Percentiles rank a stretch among this genome's conserved stretches.
phyloP scores from a whole-genome alignment of 2,329 filamentous ascomycete genomes.

The Torrubiella hemipterigena region DNA sequence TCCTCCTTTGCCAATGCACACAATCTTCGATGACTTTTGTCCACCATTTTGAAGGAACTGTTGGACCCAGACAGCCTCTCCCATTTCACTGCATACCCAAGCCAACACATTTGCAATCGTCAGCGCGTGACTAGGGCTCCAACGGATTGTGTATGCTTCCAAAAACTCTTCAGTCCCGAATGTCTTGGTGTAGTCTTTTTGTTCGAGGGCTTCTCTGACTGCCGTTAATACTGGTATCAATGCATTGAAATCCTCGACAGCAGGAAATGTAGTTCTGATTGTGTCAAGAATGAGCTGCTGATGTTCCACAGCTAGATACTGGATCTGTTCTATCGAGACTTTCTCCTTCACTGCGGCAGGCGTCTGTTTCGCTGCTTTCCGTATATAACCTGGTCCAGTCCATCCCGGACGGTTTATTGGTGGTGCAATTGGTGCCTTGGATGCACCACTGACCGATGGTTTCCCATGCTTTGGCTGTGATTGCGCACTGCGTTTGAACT shows the following conservation, averaged over 20 bases:
- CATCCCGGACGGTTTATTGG: slow-evolving; percentile 7
- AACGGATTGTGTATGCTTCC: slow-evolving; percentile 11
- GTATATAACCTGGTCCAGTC: slow-evolving; percentile 8
- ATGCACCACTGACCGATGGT: slow-evolving; percentile 8
- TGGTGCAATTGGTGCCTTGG: slow-evolving; percentile 7
- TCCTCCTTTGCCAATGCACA: slow-evolving; percentile 9
- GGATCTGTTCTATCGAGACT: slow-evolving; percentile 4
- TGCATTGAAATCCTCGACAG: slow-evolving; percentile 8
- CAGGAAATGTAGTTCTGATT: slow-evolving; percentile 9
- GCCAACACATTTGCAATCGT: slow-evolving; percentile 8
- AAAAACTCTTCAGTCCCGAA: slow-evolving; percentile 8
- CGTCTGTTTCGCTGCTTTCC: slow-evolving; percentile 3
- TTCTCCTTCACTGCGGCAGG: slow-evolving; percentile 6
- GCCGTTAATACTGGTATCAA: slow-evolving; percentile 7
- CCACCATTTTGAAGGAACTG: slow-evolving; percentile 3
- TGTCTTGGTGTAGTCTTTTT: slow-evolving; percentile 7
- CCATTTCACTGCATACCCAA: slow-evolving; percentile 8
- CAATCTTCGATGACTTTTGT: slow-evolving; percentile 5
- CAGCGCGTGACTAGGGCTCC: slow-evolving; percentile 10
- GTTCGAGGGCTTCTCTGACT: slow-evolving; percentile 8
- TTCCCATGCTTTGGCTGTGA: slow-evolving; percentile 9
- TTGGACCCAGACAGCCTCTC: slow-evolving; percentile 7
- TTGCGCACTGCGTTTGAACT: slow-evolving; percentile 9
- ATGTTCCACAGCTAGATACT: slow-evolving; percentile 7
- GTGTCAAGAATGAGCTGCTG: slow-evolving; percentile 9